Percentiles rank a stretch among this genome's conserved stretches.
Evolutionary conservation across 441 rosid genomes (phyloP).

Genomic region (Gossypium schwendimanii): DNA sequence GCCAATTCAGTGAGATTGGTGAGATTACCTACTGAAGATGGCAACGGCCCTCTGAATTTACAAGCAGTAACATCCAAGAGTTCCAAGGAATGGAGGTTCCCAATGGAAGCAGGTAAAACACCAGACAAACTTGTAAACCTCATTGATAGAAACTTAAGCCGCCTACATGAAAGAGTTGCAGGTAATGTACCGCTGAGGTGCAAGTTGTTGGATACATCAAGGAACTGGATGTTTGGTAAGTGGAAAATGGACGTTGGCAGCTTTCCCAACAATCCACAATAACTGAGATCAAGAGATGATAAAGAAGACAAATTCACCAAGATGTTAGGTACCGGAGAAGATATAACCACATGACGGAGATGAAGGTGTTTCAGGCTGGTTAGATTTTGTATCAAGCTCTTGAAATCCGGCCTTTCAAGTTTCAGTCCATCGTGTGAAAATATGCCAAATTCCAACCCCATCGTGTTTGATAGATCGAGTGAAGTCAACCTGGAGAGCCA

Average conservation of each 20-base stretch:
- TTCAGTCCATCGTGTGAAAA: not conserved
- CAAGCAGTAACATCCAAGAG: not conserved
- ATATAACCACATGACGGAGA: not conserved
- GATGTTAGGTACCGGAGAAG: not conserved
- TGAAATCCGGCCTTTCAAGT: not conserved
- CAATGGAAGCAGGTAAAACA: constrained; percentile 9
- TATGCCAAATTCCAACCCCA: not conserved
- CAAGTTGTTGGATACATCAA: not conserved
- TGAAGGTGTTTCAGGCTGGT: not conserved
- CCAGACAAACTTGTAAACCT: constrained; percentile 7
- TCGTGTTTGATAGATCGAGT: not conserved
- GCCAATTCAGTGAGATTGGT: not conserved
- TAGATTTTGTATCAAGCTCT: not conserved
- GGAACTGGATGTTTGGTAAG: constrained; percentile 1
- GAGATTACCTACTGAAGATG: constrained; percentile 8
- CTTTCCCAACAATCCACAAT: not conserved
- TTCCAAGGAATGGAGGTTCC: not conserved
- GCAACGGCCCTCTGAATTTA: not conserved
- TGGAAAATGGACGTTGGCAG: not conserved
- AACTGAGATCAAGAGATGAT: not conserved
- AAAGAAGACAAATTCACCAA: constrained; percentile 9
- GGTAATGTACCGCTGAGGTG: constrained; percentile 6
- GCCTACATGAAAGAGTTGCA: not conserved
- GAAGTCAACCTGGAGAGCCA: not conserved
- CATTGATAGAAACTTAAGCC: not conserved